These are phyloP conservation scores for Colletotrichum neosansevieriae DNA, from an alignment of 2,329 filamentous ascomycete species.

Conservation along the genomic window DNA sequence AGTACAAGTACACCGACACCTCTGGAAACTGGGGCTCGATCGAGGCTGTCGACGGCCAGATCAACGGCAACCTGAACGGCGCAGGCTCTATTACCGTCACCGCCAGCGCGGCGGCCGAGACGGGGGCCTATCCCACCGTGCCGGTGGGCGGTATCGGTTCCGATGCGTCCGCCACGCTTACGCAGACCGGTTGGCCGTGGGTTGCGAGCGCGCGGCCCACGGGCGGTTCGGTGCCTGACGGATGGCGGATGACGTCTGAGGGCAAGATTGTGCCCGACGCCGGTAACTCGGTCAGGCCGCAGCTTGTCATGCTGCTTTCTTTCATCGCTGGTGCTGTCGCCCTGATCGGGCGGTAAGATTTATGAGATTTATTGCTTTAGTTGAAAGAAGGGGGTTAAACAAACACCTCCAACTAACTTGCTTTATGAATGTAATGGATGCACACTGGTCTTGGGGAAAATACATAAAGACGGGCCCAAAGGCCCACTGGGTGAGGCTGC, in stretches of 20 bases:
- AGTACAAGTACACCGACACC: slow-evolving; percentile 85
- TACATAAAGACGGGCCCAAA: slow-evolving; percentile 10
- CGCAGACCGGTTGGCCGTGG: slow-evolving; percentile 77
- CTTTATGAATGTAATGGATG: slow-evolving; percentile 16
- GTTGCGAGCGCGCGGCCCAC: slow-evolving; percentile 66
- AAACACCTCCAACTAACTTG: background rate
- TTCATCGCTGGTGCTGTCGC: slow-evolving; percentile 43
- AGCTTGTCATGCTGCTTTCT: slow-evolving; percentile 45
- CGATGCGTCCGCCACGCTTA: slow-evolving; percentile 64
- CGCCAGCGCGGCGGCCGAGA: slow-evolving; percentile 71
- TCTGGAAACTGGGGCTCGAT: slow-evolving; percentile 88
- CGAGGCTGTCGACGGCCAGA: slow-evolving; percentile 78
- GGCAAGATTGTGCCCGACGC: slow-evolving; percentile 84
- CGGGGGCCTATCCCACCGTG: slow-evolving; percentile 72
- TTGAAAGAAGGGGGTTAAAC: background rate
- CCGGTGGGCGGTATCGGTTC: slow-evolving; percentile 77
- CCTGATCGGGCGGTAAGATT: slow-evolving; percentile 30
- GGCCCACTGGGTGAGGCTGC: slow-evolving; percentile 12
- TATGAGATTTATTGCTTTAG: background rate
- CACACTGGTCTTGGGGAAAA: background rate
- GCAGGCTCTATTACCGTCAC: slow-evolving; percentile 64
- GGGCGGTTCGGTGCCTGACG: slow-evolving; percentile 74
- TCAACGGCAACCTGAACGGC: slow-evolving; percentile 76
- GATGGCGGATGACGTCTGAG: slow-evolving; percentile 83
- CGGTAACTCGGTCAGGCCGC: slow-evolving; percentile 56